Conservation (phyloP, 2,329 filamentous ascomycete genomes). For the Trichoderma koningii region DNA sequence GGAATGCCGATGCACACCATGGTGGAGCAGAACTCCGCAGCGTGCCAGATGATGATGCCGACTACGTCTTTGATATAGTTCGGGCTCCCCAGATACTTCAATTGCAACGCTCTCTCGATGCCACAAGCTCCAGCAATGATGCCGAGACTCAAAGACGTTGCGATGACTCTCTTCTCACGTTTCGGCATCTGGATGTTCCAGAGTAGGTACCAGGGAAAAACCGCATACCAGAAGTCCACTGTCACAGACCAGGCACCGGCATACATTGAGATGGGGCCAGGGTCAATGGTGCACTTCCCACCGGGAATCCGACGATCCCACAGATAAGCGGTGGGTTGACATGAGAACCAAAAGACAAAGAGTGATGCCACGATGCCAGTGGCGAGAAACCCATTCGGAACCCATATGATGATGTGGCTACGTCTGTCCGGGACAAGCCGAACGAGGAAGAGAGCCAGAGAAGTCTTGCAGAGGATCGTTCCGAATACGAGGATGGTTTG, state of each 20-base stretch:
- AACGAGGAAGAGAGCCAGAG: slow-evolving; percentile 3
- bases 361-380: background rate
- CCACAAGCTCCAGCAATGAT: background rate
- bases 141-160: background rate
- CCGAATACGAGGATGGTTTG: slow-evolving; percentile 6
- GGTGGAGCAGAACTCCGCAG: background rate
- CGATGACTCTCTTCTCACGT: background rate
- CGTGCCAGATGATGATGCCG: slow-evolving; percentile 4
- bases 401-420: slow-evolving; percentile 2
- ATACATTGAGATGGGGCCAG: background rate
- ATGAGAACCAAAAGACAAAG: background rate
- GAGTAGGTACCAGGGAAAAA: background rate
- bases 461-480: slow-evolving; percentile 5
- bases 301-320: slow-evolving; percentile 2
- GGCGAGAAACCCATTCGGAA: background rate
- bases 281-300: background rate
- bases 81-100: background rate
- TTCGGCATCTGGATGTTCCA: slow-evolving; percentile 7
- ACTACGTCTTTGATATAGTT: background rate
- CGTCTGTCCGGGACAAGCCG: background rate
- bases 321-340: background rate
- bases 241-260: slow-evolving; percentile 7
- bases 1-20: slow-evolving; percentile 16
- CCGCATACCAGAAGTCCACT: background rate
- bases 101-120: background rate